These are phyloP conservation scores for Aspergillus sp. DNA, from an alignment of 2,329 filamentous ascomycete genomes.

Conservation along the genomic window DNA sequence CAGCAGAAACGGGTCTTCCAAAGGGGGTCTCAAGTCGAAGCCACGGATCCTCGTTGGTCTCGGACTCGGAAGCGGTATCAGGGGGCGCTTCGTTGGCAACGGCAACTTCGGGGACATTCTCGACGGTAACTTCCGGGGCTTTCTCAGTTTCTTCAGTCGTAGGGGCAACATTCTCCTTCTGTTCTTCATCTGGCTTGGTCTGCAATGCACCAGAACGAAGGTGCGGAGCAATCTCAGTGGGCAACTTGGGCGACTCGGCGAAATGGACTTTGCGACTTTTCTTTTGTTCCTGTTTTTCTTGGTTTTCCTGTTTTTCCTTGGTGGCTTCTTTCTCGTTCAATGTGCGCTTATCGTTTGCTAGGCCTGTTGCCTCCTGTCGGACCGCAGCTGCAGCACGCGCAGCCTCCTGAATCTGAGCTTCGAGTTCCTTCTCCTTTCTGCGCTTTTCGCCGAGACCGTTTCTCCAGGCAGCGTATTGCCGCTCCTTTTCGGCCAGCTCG, in stretches of 20 bases:
- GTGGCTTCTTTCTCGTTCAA: not conserved
- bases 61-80: not conserved
- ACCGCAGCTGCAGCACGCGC: not conserved
- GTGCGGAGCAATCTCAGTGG: constrained; percentile 12
- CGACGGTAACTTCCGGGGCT: not conserved
- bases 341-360: not conserved
- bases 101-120: not conserved
- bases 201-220: constrained; percentile 5
- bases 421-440: not conserved
- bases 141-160: not conserved
- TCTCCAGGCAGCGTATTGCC: not conserved
- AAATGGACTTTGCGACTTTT: constrained; percentile 13
- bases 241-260: constrained; percentile 7
- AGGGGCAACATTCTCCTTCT: constrained; percentile 20
- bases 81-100: not conserved
- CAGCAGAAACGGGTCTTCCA: constrained; percentile 31
- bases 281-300: not conserved
- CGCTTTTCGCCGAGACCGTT: not conserved
- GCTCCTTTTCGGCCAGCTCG: not conserved
- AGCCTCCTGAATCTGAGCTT: not conserved
- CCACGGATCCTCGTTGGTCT: constrained; percentile 22
- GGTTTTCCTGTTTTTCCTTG: too few relatives aligned
- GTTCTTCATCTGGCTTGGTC: constrained; percentile 1
- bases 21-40: constrained; percentile 17
- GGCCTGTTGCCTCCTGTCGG: not conserved